Evolutionary conservation across 2,329 filamentous ascomycete species (phyloP).

Genomic region (Fusarium poae): DNA sequence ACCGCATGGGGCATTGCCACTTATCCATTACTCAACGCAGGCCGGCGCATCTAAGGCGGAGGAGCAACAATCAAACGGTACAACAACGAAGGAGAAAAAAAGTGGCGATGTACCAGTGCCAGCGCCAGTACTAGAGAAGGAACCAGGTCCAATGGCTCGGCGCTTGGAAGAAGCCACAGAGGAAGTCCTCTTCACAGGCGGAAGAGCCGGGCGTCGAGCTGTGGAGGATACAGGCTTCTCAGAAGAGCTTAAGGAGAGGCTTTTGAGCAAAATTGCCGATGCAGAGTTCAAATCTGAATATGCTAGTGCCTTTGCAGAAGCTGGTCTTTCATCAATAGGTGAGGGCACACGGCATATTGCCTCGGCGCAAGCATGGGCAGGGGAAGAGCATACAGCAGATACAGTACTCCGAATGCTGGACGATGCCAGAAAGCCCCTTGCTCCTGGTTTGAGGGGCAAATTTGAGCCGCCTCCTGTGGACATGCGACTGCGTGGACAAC

Average conservation of each 20-base stretch:
- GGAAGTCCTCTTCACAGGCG: conserved; percentile 70
- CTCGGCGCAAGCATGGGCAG: conserved; percentile 79
- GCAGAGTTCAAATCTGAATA: conserved; percentile 67
- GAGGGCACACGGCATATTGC: conserved; percentile 77
- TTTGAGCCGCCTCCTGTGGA: conserved; percentile 64
- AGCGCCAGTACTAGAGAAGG: conserved; percentile 8
- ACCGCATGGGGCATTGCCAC: conserved; percentile 8
- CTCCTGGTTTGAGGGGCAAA: conserved; percentile 61
- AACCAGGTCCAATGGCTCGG: conserved; percentile 64
- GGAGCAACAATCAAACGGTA: conserved; percentile 6
- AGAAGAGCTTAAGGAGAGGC: conserved; percentile 69
- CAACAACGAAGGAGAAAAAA: background rate
- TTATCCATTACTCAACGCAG: conserved; percentile 39
- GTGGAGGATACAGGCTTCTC: conserved; percentile 74
- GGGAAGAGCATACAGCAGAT: conserved; percentile 80
- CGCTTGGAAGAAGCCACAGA: conserved; percentile 73
- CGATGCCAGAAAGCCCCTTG: conserved; percentile 80
- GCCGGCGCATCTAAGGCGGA: conserved; percentile 13
- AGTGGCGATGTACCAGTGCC: background rate
- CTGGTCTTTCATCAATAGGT: conserved; percentile 68
- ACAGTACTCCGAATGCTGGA: conserved; percentile 86
- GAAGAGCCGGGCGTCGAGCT: conserved; percentile 69
- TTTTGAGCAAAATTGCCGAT: conserved; percentile 68
- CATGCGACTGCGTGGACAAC: conserved; percentile 61
- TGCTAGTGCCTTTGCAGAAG: conserved; percentile 62